Evolutionary conservation across 257 asterid species (phyloP).

Genomic region (Lycium barbarum): DNA sequence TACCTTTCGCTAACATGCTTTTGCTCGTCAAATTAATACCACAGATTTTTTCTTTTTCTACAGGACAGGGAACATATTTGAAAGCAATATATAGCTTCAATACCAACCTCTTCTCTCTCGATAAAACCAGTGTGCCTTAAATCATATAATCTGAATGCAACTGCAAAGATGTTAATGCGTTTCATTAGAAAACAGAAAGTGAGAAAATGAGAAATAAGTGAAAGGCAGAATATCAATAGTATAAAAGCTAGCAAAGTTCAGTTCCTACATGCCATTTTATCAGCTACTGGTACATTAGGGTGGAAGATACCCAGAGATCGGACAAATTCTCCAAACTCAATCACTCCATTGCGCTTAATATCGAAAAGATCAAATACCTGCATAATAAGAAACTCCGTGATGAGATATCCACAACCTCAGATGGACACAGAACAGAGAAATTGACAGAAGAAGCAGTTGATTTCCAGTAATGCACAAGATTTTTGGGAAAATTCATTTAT

Average conservation of each 20-base stretch:
- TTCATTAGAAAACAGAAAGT: background rate
- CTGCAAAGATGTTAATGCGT: slow-evolving; percentile 44
- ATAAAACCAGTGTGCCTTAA: slow-evolving; percentile 78
- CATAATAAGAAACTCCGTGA: slow-evolving; percentile 26
- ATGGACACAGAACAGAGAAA: background rate
- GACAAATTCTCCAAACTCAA: slow-evolving; percentile 90
- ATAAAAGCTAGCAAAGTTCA: background rate
- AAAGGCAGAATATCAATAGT: background rate
- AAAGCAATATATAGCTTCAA: background rate
- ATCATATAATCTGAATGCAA: slow-evolving; percentile 88
- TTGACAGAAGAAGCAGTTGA: background rate
- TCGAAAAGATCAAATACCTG: slow-evolving; percentile 85
- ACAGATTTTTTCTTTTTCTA: background rate
- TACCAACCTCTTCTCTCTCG: slow-evolving; percentile 75
- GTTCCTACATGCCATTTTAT: slow-evolving; percentile 68
- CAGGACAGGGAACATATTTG: background rate
- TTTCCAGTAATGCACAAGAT: background rate
- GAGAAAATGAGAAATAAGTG: slow-evolving; percentile 13
- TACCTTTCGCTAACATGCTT: background rate
- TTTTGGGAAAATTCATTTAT: background rate
- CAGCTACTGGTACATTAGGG: slow-evolving; percentile 68
- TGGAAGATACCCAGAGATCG: slow-evolving; percentile 81
- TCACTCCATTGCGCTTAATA: slow-evolving; percentile 74
- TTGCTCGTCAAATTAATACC: background rate
- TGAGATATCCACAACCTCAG: slow-evolving; percentile 4